A percentile compares a stretch with the other conserved stretches of the same genome.
Conservation (phyloP, 768 basidiomycete species). For the Mycena crocata region DNA sequence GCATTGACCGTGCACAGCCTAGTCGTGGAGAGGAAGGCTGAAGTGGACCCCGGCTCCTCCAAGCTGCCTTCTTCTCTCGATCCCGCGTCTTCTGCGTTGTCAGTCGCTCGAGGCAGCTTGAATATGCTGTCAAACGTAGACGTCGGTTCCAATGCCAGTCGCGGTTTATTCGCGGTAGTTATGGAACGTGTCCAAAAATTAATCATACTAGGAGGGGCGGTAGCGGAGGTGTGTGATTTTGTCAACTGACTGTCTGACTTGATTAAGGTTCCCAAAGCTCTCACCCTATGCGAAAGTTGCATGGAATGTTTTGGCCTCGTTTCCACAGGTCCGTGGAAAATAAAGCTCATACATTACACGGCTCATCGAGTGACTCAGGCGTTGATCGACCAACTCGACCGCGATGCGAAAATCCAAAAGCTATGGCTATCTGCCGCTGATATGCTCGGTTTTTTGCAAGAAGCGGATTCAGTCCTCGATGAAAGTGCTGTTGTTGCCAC, state of each 20-base stretch:
- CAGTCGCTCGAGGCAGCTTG: not conserved
- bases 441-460: conserved; percentile 21
- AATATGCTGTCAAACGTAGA: not conserved
- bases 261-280: not conserved
- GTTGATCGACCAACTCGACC: conserved; percentile 1
- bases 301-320: conserved; percentile 8
- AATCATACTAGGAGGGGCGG: not conserved
- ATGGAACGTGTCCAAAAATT: not conserved
- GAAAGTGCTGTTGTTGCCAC: not conserved
- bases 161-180: not conserved
- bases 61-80: not conserved
- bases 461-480: not conserved
- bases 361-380: not conserved
- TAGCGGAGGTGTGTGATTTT: not conserved
- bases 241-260: not conserved
- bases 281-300: conserved; percentile 19
- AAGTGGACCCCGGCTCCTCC: not conserved
- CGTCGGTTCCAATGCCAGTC: not conserved
- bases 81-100: not conserved
- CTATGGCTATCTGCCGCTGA: conserved; percentile 7
- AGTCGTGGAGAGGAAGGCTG: not conserved
- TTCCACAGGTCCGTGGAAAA: conserved; percentile 10
- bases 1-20: not conserved
- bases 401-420: conserved; percentile 5
- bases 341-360: not conserved